Percentiles rank a stretch among this genome's conserved stretches.
Conservation (phyloP, 2,329 filamentous ascomycete genomes). For the Diaporthe vaccinii region DNA sequence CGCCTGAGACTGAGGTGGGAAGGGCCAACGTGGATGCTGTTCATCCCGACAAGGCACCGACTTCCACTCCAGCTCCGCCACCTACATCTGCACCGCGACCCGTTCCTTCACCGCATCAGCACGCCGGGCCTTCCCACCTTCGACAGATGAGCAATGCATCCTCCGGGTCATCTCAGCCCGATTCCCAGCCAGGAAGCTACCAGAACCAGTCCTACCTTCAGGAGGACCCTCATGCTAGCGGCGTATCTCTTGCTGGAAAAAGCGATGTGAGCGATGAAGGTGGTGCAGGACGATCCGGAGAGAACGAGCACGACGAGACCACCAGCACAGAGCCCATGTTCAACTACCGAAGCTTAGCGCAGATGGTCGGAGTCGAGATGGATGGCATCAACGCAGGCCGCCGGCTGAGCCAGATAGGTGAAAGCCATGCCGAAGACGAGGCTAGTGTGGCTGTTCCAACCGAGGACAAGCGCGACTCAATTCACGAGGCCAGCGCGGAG, state of each 20-base stretch:
- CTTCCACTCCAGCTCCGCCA: conserved; percentile 43
- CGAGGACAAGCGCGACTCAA: conserved; percentile 37
- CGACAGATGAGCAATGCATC: conserved; percentile 90
- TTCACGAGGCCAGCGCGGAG: conserved; percentile 54
- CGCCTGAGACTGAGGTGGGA: conserved; percentile 44
- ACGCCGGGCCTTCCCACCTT: conserved; percentile 77
- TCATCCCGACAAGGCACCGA: conserved; percentile 40
- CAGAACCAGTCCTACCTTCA: conserved; percentile 51
- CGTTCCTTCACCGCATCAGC: conserved; percentile 62
- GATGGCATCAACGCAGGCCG: conserved; percentile 61
- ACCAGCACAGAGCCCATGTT: conserved; percentile 82
- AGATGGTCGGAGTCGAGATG: conserved; percentile 80
- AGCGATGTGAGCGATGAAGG: conserved; percentile 55
- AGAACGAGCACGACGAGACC: conserved; percentile 63
- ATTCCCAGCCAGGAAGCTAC: conserved; percentile 72
- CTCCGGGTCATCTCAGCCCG: conserved; percentile 81
- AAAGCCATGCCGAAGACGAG: conserved; percentile 37
- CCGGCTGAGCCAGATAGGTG: conserved; percentile 47
- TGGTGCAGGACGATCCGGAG: conserved; percentile 47
- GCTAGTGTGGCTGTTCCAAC: conserved; percentile 17
- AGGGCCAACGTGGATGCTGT: conserved; percentile 44
- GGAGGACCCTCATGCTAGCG: conserved; percentile 67
- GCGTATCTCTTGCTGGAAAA: conserved; percentile 63
- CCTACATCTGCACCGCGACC: conserved; percentile 57
- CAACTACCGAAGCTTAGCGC: conserved; percentile 89